A percentile compares a stretch with the other conserved stretches of the same genome.
Conservation (phyloP, 1,284 basidiomycete species). For the Ganoderma multipileum region DNA sequence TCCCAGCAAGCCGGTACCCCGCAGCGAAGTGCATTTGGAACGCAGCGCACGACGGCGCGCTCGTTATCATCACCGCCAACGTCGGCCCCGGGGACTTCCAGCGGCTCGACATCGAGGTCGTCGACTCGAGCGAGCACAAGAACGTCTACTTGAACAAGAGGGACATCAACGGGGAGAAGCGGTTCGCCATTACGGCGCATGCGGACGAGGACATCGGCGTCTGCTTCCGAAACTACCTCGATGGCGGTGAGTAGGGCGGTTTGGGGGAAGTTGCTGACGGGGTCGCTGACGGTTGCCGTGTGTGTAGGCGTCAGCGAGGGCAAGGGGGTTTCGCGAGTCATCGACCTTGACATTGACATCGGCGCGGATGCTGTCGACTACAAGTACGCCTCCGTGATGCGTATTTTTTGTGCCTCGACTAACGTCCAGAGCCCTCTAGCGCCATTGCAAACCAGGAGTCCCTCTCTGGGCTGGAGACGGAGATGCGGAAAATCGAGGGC, state of each 20-base stretch:
- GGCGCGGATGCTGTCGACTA: constrained; percentile 99
- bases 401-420: not conserved
- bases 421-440: constrained; percentile 47
- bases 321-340: constrained; percentile 62
- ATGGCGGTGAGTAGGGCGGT: constrained; percentile 62
- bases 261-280: not conserved
- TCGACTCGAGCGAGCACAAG: constrained; percentile 87
- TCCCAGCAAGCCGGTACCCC: constrained; percentile 75
- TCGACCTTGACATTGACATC: constrained; percentile 97
- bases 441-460: constrained; percentile 99
- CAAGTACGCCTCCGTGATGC: constrained; percentile 67
- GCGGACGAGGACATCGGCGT: constrained; percentile 94
- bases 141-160: constrained; percentile 94
- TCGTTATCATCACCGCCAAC: constrained; percentile 95
- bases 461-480: constrained; percentile 93
- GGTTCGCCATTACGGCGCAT: constrained; percentile 95
- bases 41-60: constrained; percentile 81
- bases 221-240: constrained; percentile 87
- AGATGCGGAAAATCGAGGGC: constrained; percentile 97
- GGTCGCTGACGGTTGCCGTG: not conserved
- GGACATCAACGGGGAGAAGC: constrained; percentile 88
- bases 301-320: constrained; percentile 53
- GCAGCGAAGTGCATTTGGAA: constrained; percentile 92
- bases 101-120: constrained; percentile 91
- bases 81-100: constrained; percentile 77